These are phyloP conservation scores for Aspergillus bertholletiae DNA, from an alignment of 495 filamentous ascomycete genomes.

Conservation along the genomic window DNA sequence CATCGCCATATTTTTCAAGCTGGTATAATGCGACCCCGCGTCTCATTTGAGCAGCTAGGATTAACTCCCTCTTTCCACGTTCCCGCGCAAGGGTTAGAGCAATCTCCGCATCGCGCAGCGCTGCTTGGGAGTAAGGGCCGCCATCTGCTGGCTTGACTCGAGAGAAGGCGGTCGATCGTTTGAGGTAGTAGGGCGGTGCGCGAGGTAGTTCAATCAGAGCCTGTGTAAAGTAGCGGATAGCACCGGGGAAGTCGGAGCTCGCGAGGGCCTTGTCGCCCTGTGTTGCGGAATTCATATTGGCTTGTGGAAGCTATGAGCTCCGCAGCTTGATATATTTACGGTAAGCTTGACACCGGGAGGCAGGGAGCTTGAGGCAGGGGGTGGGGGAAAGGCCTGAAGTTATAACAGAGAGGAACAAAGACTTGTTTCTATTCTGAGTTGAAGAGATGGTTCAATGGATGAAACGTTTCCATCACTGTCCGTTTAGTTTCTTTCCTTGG, in stretches of 20 bases:
- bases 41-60: slow-evolving; percentile 76
- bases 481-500: neutral
- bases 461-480: slow-evolving; percentile 6
- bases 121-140: slow-evolving; percentile 45
- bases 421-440: too few species aligned
- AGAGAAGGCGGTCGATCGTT: slow-evolving; percentile 80
- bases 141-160: slow-evolving; percentile 52
- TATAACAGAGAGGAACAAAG: neutral
- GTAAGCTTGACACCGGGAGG: neutral
- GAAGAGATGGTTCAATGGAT: too few species aligned
- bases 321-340: neutral
- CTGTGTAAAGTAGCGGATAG: slow-evolving; percentile 69
- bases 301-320: neutral
- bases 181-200: slow-evolving; percentile 79
- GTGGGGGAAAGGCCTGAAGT: neutral
- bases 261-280: slow-evolving; percentile 63
- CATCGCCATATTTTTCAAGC: slow-evolving; percentile 71
- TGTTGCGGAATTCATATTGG: slow-evolving; percentile 56
- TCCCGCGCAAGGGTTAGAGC: slow-evolving; percentile 66
- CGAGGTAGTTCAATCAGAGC: slow-evolving; percentile 65
- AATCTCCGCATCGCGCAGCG: slow-evolving; percentile 77
- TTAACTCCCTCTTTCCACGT: slow-evolving; percentile 75
- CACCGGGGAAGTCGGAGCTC: slow-evolving; percentile 58
- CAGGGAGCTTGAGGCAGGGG: neutral
- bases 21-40: slow-evolving; percentile 71